Conservation (phyloP, 352 stramenopile genomes). For the Globisporangium echinulatum region DNA sequence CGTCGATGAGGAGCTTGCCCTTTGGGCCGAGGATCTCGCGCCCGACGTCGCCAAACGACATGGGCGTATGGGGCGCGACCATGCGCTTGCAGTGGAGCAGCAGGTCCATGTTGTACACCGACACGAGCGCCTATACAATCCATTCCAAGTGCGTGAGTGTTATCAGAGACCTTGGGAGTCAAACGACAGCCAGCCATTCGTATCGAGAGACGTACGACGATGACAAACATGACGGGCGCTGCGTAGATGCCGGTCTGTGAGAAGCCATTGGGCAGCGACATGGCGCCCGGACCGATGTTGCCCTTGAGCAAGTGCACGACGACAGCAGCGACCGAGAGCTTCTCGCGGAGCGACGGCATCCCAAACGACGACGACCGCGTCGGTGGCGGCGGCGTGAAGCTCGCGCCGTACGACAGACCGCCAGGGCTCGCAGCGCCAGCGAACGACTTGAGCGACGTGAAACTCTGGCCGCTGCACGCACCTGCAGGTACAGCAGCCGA, state of each 20-base stretch:
- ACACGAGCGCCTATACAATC: slow-evolving; percentile 43
- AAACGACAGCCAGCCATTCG: no score
- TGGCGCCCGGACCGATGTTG: slow-evolving; percentile 70
- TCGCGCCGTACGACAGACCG: not conserved
- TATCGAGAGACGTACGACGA: slow-evolving; percentile 28
- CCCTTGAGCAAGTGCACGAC: slow-evolving; percentile 71
- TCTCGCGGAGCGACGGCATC: slow-evolving; percentile 17
- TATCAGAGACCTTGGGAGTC: no score
- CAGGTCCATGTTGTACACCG: slow-evolving; percentile 82
- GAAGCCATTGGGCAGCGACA: slow-evolving; percentile 74
- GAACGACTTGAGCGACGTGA: slow-evolving; percentile 1
- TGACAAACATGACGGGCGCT: slow-evolving; percentile 49
- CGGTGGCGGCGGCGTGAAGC: not conserved
- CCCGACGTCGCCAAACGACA: slow-evolving; percentile 75
- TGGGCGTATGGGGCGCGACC: slow-evolving; percentile 40
- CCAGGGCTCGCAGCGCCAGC: not conserved
- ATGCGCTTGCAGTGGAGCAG: slow-evolving; percentile 59
- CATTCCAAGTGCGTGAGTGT: no score
- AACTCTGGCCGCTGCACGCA: not conserved
- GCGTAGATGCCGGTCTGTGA: slow-evolving; percentile 65
- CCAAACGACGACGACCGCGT: not conserved
- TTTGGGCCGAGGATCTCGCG: slow-evolving; percentile 45
- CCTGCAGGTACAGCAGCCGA: not conserved
- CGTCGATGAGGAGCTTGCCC: slow-evolving; percentile 67
- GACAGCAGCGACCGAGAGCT: slow-evolving; percentile 45